phyloP scores from a whole-genome alignment of 1,139 yeast genomes.

The Geotrichum phurueaensis region DNA sequence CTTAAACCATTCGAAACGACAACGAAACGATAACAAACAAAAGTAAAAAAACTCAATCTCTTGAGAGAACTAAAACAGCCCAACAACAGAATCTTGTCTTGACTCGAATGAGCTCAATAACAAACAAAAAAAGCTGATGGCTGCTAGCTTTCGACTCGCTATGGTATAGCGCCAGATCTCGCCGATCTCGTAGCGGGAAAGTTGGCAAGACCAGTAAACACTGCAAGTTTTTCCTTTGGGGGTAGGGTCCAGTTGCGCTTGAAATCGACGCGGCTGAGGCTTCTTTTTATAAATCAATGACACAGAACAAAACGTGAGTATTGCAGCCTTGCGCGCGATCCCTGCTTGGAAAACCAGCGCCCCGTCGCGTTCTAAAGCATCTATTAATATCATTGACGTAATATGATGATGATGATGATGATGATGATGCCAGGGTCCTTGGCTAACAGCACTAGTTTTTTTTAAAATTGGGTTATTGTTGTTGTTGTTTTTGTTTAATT shows the following conservation, averaged over 20 bases:
- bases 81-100: no score
- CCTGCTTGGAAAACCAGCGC: not conserved
- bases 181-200: not conserved
- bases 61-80: no score
- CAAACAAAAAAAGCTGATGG: not conserved
- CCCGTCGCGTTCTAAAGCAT: not conserved
- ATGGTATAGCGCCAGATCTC: not conserved
- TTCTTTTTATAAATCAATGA: not conserved
- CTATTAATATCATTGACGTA: not conserved
- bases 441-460: no score
- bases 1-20: no score
- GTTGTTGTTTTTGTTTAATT: no score
- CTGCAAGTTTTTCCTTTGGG: no score
- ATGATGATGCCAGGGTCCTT: not conserved
- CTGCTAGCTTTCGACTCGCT: not conserved
- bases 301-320: not conserved
- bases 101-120: no score
- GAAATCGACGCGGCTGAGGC: no score
- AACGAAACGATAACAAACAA: no score
- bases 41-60: no score
- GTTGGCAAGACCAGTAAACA: not conserved
- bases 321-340: not conserved
- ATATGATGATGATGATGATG: not conserved
- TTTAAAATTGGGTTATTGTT: no score
- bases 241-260: no score